These are phyloP conservation scores for Yarrowia sp. DNA, from an alignment of 805 yeast genomes.

Conservation along the genomic window DNA sequence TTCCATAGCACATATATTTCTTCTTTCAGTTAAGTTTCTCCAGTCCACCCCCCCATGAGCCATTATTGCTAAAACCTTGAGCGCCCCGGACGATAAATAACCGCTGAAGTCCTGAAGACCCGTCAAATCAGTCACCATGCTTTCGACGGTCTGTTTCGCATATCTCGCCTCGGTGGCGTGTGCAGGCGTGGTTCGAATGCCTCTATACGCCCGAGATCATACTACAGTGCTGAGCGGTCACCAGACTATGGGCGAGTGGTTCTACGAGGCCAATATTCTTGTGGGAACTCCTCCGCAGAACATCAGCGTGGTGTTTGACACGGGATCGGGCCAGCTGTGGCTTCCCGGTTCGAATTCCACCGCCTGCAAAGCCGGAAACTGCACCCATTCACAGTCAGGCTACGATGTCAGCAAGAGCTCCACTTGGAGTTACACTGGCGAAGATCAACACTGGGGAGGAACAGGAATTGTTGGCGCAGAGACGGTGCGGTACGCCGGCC, in stretches of 20 bases:
- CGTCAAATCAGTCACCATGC: not conserved
- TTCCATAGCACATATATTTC: too few species aligned
- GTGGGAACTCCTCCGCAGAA: slow-evolving; percentile 19
- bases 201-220: not conserved
- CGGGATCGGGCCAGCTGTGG: slow-evolving; percentile 5
- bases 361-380: slow-evolving; percentile 5
- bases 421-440: not conserved
- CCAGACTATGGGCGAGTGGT: slow-evolving; percentile 25
- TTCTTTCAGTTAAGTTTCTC: too few species aligned
- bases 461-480: not conserved
- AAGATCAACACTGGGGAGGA: slow-evolving; percentile 11
- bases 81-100: slow-evolving; percentile 7
- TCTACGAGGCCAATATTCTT: slow-evolving; percentile 24
- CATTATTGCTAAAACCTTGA: slow-evolving; percentile 12
- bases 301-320: slow-evolving; percentile 21
- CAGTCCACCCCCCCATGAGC: not conserved
- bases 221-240: not conserved
- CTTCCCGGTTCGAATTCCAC: slow-evolving; percentile 14
- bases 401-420: slow-evolving; percentile 1
- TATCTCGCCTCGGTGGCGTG: not conserved
- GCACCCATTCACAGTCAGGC: slow-evolving; percentile 7
- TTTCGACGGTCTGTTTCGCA: slow-evolving; percentile 1
- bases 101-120: not conserved
- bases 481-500: slow-evolving; percentile 3
- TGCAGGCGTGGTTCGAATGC: slow-evolving; percentile 7